These are phyloP conservation scores for Psilocybe sp. DNA, from an alignment of 768 basidiomycete genomes.

Conservation along the genomic window DNA sequence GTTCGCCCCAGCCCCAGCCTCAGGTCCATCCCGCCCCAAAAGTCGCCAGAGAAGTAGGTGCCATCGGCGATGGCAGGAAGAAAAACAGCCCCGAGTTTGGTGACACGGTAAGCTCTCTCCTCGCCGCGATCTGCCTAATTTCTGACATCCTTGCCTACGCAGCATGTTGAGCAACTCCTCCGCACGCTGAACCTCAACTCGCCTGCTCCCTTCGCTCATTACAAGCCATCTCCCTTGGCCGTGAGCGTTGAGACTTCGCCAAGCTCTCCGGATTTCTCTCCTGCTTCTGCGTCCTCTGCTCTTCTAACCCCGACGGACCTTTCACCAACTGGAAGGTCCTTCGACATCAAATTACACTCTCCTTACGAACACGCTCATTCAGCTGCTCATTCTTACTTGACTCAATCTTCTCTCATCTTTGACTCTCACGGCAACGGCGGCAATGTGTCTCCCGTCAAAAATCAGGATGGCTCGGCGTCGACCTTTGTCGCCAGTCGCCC, in stretches of 20 bases:
- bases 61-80: slow-evolving; percentile 80
- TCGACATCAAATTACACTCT: slow-evolving; percentile 53
- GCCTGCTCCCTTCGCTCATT: slow-evolving; percentile 47
- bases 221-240: slow-evolving; percentile 38
- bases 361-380: slow-evolving; percentile 47
- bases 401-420: slow-evolving; percentile 41
- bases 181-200: slow-evolving; percentile 80
- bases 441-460: slow-evolving; percentile 23
- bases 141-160: slow-evolving; percentile 17
- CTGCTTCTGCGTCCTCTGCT: slow-evolving; percentile 67
- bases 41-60: slow-evolving; percentile 52
- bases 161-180: slow-evolving; percentile 72
- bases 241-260: slow-evolving; percentile 45
- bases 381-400: slow-evolving; percentile 36
- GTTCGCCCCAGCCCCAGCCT: slow-evolving; percentile 30
- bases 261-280: slow-evolving; percentile 69
- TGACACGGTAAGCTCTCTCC: slow-evolving; percentile 39
- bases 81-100: slow-evolving; percentile 55
- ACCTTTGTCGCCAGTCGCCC: slow-evolving; percentile 19
- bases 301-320: slow-evolving; percentile 74
- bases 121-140: slow-evolving; percentile 1
- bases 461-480: slow-evolving; percentile 17
- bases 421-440: slow-evolving; percentile 16
- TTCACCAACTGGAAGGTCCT: slow-evolving; percentile 57
- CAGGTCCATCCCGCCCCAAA: slow-evolving; percentile 7